Evolutionary conservation across 1,284 basidiomycete genomes (phyloP).

Genomic region (Ganoderma multipileum): DNA sequence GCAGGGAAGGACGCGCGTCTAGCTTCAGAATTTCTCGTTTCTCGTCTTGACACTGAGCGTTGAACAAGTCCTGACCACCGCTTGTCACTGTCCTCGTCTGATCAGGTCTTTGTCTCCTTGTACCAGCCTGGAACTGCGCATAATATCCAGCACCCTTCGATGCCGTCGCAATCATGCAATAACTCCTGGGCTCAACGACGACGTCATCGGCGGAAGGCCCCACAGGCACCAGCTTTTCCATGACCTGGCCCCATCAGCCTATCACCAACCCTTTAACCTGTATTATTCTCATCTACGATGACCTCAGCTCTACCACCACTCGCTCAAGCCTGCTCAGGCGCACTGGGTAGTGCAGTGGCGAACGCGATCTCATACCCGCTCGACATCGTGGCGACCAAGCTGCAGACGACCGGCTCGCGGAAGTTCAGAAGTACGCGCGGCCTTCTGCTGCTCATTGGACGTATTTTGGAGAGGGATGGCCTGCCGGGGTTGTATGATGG

Average conservation of each 20-base stretch:
- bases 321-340: conserved; percentile 61
- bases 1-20: neutral
- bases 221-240: neutral
- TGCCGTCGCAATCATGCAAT: neutral
- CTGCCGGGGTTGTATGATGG: conserved; percentile 55
- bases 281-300: conserved; percentile 40
- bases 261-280: neutral
- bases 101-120: neutral
- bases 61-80: neutral
- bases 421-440: conserved; percentile 43
- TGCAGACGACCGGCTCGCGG: conserved; percentile 43
- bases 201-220: neutral
- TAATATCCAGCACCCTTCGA: too few species aligned
- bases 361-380: conserved; percentile 61
- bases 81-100: neutral
- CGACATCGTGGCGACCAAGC: conserved; percentile 57
- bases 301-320: conserved; percentile 63
- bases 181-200: neutral
- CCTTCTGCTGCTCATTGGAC: conserved; percentile 44
- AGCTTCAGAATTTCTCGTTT: too few species aligned
- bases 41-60: too few species aligned
- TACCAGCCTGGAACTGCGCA: too few species aligned
- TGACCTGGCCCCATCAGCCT: conserved; percentile 44
- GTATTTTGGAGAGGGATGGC: conserved; percentile 49
- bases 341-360: conserved; percentile 59